phyloP scores from a whole-genome alignment of 805 yeast species.

The Sugiyamaella mastotermitis region DNA sequence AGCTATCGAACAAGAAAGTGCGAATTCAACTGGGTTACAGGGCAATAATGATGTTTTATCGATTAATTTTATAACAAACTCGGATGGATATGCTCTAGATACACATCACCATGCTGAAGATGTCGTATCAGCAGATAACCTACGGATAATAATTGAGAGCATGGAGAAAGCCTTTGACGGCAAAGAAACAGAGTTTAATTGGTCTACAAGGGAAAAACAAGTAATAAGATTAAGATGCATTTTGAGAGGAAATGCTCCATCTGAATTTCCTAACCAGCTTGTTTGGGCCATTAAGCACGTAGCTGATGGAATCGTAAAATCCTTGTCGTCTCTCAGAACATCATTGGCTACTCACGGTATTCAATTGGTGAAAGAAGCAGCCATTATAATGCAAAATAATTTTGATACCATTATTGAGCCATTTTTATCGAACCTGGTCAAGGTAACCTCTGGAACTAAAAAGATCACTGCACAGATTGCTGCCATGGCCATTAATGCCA shows the following conservation, averaged over 20 bases:
- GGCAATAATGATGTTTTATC: constrained; percentile 5
- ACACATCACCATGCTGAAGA: constrained; percentile 31
- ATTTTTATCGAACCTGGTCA: constrained; percentile 43
- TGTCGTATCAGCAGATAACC: constrained; percentile 26
- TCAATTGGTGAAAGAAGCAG: constrained; percentile 62
- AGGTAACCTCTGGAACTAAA: constrained; percentile 55
- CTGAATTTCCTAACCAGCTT: constrained; percentile 31
- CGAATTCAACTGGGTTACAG: constrained; percentile 7
- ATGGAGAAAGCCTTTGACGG: constrained; percentile 46
- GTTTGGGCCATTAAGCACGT: constrained; percentile 37
- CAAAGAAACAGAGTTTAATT: constrained; percentile 82
- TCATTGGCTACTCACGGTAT: constrained; percentile 74
- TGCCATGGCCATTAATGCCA: constrained; percentile 37
- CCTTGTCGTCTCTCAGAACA: constrained; percentile 71
- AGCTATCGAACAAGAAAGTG: neutral
- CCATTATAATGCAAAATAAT: constrained; percentile 21
- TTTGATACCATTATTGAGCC: constrained; percentile 41
- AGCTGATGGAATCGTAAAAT: constrained; percentile 58
- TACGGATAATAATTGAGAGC: constrained; percentile 28
- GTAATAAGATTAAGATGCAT: constrained; percentile 53
- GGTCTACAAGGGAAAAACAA: constrained; percentile 66
- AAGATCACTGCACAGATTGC: constrained; percentile 53
- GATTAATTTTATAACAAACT: constrained; percentile 18
- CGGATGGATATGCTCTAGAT: constrained; percentile 36
- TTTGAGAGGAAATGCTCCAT: constrained; percentile 50